A percentile compares a stretch with the other conserved stretches of the same genome.
phyloP scores from a whole-genome alignment of 2,329 filamentous ascomycete species.

The Achaetomium macrosporum region DNA sequence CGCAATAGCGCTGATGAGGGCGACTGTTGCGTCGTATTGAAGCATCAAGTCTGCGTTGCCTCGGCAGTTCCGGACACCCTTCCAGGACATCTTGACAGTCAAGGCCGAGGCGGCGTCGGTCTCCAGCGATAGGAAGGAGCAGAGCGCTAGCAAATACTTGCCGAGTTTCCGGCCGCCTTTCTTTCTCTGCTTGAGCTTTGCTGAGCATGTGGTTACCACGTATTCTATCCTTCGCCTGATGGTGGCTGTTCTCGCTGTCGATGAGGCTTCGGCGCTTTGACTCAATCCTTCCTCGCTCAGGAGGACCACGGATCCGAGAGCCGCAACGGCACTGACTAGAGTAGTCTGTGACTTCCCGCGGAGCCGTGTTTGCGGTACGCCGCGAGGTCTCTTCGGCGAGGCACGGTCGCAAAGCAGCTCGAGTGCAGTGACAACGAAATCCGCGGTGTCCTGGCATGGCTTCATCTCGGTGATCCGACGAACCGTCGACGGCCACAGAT shows the following conservation, averaged over 20 bases:
- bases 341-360: constrained; percentile 31
- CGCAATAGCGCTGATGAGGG: constrained; percentile 41
- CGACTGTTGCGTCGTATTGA: constrained; percentile 31
- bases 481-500: constrained; percentile 36
- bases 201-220: constrained; percentile 29
- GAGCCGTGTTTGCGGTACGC: constrained; percentile 14
- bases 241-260: constrained; percentile 4
- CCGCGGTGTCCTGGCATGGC: constrained; percentile 30
- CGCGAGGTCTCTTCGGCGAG: constrained; percentile 10
- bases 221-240: constrained; percentile 23
- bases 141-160: constrained; percentile 21
- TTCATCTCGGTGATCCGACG: constrained; percentile 30
- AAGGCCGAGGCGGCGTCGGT: background rate
- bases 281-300: constrained; percentile 20
- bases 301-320: constrained; percentile 34
- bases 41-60: constrained; percentile 14
- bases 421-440: constrained; percentile 34
- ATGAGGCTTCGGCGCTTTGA: background rate
- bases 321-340: constrained; percentile 37
- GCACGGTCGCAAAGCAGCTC: constrained; percentile 27
- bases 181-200: constrained; percentile 21
- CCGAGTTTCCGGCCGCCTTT: constrained; percentile 18
- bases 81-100: constrained; percentile 16
- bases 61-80: constrained; percentile 6
- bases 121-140: constrained; percentile 18